Conservation (phyloP, 495 filamentous ascomycete species). For the Podospora didyma region DNA sequence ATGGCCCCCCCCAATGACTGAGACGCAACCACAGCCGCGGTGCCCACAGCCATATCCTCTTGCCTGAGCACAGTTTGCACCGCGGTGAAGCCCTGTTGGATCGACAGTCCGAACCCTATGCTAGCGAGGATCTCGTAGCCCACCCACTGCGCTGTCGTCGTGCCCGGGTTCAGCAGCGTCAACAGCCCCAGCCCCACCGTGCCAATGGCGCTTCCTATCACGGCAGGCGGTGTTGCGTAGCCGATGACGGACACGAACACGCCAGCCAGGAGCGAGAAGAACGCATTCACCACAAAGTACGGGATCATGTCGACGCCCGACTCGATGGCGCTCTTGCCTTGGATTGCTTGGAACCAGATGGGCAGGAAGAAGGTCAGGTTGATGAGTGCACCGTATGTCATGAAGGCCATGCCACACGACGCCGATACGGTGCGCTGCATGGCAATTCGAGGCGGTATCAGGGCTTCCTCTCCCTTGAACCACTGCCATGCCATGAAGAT, state of each 20-base stretch:
- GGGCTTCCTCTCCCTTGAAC: neutral
- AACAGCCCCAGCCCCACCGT: constrained; percentile 60
- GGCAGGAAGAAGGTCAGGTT: constrained; percentile 55
- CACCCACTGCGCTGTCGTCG: constrained; percentile 54
- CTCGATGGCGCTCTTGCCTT: constrained; percentile 55
- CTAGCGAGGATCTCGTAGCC: constrained; percentile 57
- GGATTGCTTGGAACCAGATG: constrained; percentile 71
- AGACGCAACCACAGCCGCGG: constrained; percentile 57
- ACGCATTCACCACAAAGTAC: constrained; percentile 56
- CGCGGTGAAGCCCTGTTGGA: constrained; percentile 56
- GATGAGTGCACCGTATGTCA: constrained; percentile 29
- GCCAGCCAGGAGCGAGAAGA: constrained; percentile 53
- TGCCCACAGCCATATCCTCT: constrained; percentile 56
- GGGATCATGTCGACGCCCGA: constrained; percentile 69
- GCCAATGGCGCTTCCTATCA: constrained; percentile 49
- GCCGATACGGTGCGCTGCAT: constrained; percentile 61
- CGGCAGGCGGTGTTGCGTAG: constrained; percentile 49
- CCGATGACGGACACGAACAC: constrained; percentile 19
- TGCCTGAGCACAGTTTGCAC: constrained; percentile 47
- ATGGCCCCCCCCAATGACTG: constrained; percentile 61
- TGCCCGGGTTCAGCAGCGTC: constrained; percentile 52
- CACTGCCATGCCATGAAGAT: constrained; percentile 1
- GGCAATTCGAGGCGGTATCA: constrained; percentile 27
- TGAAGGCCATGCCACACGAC: constrained; percentile 38
- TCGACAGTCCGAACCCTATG: constrained; percentile 56